Percentiles rank a stretch among this genome's conserved stretches.
These are phyloP conservation scores for Jaminaea rosea DNA, from an alignment of 1,284 basidiomycete genomes.

Conservation along the genomic window DNA sequence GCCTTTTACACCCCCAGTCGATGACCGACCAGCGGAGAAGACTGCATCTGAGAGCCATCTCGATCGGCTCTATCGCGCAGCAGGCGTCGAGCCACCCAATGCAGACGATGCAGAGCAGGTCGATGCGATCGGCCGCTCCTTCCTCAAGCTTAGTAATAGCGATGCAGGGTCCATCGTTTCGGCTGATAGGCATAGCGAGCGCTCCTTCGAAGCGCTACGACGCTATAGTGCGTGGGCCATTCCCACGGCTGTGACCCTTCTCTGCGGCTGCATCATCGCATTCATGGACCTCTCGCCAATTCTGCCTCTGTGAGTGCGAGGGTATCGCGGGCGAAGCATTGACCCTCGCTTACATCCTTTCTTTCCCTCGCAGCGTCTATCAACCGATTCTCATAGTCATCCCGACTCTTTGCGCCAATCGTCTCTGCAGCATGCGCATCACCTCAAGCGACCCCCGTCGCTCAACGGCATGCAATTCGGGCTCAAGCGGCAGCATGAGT, in stretches of 20 bases:
- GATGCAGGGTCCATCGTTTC: background rate
- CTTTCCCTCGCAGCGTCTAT: background rate
- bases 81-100: background rate
- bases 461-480: no score
- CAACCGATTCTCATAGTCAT: background rate
- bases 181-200: background rate
- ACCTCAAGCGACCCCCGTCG: no score
- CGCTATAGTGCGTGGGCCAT: background rate
- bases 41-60: background rate
- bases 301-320: background rate
- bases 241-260: background rate
- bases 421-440: background rate
- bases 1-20: background rate
- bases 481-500: no score
- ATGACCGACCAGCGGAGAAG: background rate
- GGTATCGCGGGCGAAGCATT: background rate
- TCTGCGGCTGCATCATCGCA: background rate
- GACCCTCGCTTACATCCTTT: background rate
- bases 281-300: background rate
- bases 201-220: background rate
- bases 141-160: background rate
- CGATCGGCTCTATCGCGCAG: background rate
- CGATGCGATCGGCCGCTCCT: no score
- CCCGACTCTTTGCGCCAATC: background rate
- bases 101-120: background rate